Evolutionary conservation across 371 early-diverging fungal genomes (phyloP), one percentile per base, ranked within the genome.

Genomic region (Quaeritorhiza haematococci): DNA sequence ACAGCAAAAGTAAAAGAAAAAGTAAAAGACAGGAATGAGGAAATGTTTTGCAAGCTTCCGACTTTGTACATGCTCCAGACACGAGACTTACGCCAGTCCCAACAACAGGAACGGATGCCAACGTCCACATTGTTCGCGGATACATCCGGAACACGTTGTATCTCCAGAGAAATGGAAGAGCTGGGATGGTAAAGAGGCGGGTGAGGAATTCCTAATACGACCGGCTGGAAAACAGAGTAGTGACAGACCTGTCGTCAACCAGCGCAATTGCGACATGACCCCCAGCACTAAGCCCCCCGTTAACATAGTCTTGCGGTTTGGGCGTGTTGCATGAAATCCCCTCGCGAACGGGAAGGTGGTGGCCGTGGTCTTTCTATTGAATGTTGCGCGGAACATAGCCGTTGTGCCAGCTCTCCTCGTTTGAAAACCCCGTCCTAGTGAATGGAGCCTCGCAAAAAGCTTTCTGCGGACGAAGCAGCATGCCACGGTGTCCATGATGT

Each of bases 141-240:
- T 71, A 49, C 23, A 57, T 63, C 23, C 15, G 13, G 41, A 29
- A 17, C 24, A 35, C 8, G 1, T 13, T 46, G 24, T 35, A 59
- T 59, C 67, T 44, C 56, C 59, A 67, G 15, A 71, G 54, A 4
- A 71, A 33, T 26, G 71, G 71, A 1, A 71, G 49, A 8, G 63
- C 68, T 19, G 67, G 7, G 49, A 26, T 33, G 33, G 8, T 8
- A 23, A 6, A 29, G 6, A 49, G 29, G 49, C 27, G 32, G 49
- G 7, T 6, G 49, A 8, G 49, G 45, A 6, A 8, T 24, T 45
- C 45, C 8, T 45, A 13, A 19, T 13, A 45, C 7, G 24, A 7
- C 19, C 8, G 45, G 19, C 8, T 6, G 33, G 7, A 8, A 8
- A 5, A 8, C 15, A 17, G 8, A 5, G 10, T 28, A 7, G 27